These are phyloP conservation scores for Ogataea pilisensis DNA, from an alignment of 805 yeast species.

Conservation along the genomic window DNA sequence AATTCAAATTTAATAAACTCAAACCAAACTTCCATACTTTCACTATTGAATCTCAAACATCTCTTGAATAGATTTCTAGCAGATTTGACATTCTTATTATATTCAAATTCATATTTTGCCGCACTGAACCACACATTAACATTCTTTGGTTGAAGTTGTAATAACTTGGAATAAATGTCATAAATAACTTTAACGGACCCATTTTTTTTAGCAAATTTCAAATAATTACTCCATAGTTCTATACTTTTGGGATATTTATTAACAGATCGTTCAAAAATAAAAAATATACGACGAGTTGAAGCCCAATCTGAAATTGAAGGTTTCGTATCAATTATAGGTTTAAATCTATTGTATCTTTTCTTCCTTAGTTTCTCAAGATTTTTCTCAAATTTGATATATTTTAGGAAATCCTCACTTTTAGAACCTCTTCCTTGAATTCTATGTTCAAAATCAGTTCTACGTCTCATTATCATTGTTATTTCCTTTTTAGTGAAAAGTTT, in stretches of 20 bases:
- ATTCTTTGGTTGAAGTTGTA: conserved; percentile 88
- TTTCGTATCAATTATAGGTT: conserved; percentile 50
- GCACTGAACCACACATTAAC: conserved; percentile 91
- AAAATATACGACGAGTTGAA: conserved; percentile 72
- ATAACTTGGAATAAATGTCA: conserved; percentile 68
- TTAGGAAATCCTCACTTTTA: conserved; percentile 68
- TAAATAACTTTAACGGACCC: conserved; percentile 72
- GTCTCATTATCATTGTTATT: conserved; percentile 78
- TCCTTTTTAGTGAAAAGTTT: conserved; percentile 82
- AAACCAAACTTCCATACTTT: conserved; percentile 68
- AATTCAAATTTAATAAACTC: conserved; percentile 87
- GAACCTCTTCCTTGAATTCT: conserved; percentile 81
- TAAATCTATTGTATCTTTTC: conserved; percentile 63
- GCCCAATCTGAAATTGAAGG: conserved; percentile 84
- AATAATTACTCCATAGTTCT: conserved; percentile 72
- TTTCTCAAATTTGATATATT: conserved; percentile 75
- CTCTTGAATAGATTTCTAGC: conserved; percentile 84
- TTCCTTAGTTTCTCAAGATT: conserved; percentile 74
- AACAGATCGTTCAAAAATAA: conserved; percentile 79
- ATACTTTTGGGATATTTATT: conserved; percentile 74
- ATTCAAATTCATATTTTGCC: conserved; percentile 89
- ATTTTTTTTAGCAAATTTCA: conserved; percentile 60
- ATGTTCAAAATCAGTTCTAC: conserved; percentile 95
- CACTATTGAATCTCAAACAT: conserved; percentile 79
- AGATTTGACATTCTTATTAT: conserved; percentile 81